Conservation (phyloP, 805 yeast genomes). For the Candida vartiovaarae region DNA sequence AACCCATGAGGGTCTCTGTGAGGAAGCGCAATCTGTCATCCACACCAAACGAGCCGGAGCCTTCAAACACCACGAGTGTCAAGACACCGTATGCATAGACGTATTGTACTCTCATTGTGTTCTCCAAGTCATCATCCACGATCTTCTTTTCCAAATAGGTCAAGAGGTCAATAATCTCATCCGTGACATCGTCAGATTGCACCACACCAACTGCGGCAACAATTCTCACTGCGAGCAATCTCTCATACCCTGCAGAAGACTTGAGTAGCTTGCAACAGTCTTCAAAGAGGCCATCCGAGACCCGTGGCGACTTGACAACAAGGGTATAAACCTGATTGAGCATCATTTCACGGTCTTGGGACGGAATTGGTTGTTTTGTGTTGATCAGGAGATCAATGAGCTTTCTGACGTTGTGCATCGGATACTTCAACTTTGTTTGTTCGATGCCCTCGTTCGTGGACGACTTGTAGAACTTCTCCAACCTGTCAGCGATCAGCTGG, state of each 20-base stretch:
- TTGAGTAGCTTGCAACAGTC: conserved; percentile 15
- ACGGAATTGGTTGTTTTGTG: conserved; percentile 16
- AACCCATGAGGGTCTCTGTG: conserved; percentile 10
- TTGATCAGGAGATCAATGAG: conserved; percentile 16
- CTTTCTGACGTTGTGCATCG: conserved; percentile 19
- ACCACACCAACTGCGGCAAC: conserved; percentile 18
- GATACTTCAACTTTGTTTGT: conserved; percentile 12
- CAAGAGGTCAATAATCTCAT: conserved; percentile 13
- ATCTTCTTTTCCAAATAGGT: conserved; percentile 16
- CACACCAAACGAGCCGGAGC: conserved; percentile 23
- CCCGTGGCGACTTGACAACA: conserved; percentile 13
- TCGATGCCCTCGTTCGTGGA: conserved; percentile 7
- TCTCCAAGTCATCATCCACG: conserved; percentile 8
- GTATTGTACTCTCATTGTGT: conserved; percentile 12
- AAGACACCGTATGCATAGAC: conserved; percentile 20
- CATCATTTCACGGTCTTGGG: conserved; percentile 20
- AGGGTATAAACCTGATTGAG: conserved; percentile 20
- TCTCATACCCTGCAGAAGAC: conserved; percentile 13
- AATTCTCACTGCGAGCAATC: conserved; percentile 15
- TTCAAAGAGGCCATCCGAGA: conserved; percentile 9
- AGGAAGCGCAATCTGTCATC: conserved; percentile 16
- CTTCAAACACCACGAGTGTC: conserved; percentile 18
- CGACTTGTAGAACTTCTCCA: conserved; percentile 13
- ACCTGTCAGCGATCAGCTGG: conserved; percentile 17
- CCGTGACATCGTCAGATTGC: conserved; percentile 19